These are phyloP conservation scores for Berberis thunbergii DNA, from an alignment of 164 flowering plant species.

Conservation along the genomic window DNA sequence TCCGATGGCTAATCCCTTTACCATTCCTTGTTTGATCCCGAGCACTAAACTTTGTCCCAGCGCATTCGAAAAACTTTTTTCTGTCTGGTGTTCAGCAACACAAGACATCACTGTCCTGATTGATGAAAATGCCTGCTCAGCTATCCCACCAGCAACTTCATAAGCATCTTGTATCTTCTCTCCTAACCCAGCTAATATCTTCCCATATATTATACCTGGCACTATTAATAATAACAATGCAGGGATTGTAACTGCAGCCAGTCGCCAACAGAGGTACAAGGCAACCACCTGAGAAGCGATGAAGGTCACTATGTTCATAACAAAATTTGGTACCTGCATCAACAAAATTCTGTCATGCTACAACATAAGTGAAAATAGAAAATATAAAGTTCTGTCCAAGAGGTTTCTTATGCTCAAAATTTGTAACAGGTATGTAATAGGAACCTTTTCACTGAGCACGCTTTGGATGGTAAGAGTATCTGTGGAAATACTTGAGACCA, in stretches of 20 bases:
- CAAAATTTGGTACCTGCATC: constrained; percentile 18
- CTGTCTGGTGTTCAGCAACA: constrained; percentile 36
- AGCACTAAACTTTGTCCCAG: constrained; percentile 22
- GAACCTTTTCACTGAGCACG: constrained; percentile 54
- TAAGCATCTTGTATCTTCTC: constrained; percentile 28
- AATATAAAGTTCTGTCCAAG: neutral
- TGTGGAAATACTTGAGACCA: constrained; percentile 39
- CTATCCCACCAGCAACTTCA: constrained; percentile 43
- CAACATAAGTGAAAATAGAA: no score
- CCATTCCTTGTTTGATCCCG: constrained; percentile 42
- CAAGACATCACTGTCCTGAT: constrained; percentile 44
- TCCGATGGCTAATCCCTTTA: constrained; percentile 47
- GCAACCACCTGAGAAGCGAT: constrained; percentile 11
- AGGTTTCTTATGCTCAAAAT: neutral
- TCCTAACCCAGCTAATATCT: constrained; percentile 18
- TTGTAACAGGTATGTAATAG: neutral
- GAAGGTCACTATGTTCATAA: constrained; percentile 15
- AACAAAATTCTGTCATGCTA: neutral
- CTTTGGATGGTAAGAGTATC: constrained; percentile 49
- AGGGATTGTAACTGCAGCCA: constrained; percentile 17
- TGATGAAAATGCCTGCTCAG: constrained; percentile 49
- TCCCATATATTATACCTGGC: constrained; percentile 31
- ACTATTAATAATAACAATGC: constrained; percentile 14
- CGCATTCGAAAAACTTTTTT: constrained; percentile 21
- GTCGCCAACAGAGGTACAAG: constrained; percentile 16